phyloP scores from a whole-genome alignment of 495 filamentous ascomycete species.

The Recurvomyces mirabilis region DNA sequence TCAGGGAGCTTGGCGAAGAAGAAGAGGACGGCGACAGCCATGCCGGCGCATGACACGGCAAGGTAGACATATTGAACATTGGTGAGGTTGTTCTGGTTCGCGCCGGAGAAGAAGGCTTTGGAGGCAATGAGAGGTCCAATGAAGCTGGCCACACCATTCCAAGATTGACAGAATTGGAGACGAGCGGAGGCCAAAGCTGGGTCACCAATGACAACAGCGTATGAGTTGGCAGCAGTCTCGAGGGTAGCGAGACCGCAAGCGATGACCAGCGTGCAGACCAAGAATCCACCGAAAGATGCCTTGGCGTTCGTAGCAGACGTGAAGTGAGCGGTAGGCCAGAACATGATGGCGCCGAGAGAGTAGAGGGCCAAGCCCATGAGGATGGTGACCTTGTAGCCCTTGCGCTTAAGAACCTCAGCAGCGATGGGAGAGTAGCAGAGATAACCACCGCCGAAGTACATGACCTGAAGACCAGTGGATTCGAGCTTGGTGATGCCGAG shows the following conservation, averaged over 20 bases:
- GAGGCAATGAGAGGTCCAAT: constrained; percentile 22
- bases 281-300: constrained; percentile 21
- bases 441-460: constrained; percentile 24
- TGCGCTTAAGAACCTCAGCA: constrained; percentile 27
- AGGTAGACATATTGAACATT: constrained; percentile 26
- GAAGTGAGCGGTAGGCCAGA: constrained; percentile 23
- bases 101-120: constrained; percentile 27
- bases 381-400: constrained; percentile 29
- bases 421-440: constrained; percentile 20
- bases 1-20: constrained; percentile 24
- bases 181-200: constrained; percentile 18
- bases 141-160: constrained; percentile 20
- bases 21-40: constrained; percentile 20
- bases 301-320: constrained; percentile 6
- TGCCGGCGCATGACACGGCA: constrained; percentile 20
- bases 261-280: constrained; percentile 22
- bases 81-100: constrained; percentile 28
- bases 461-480: constrained; percentile 41
- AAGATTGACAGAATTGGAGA: constrained; percentile 24
- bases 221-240: constrained; percentile 32
- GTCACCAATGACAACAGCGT: constrained; percentile 27
- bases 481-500: constrained; percentile 40
- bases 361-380: constrained; percentile 28
- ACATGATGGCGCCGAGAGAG: constrained; percentile 22
- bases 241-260: constrained; percentile 23